phyloP scores from a whole-genome alignment of 371 early-diverging fungal genomes.

The Mortierella polycephala region DNA sequence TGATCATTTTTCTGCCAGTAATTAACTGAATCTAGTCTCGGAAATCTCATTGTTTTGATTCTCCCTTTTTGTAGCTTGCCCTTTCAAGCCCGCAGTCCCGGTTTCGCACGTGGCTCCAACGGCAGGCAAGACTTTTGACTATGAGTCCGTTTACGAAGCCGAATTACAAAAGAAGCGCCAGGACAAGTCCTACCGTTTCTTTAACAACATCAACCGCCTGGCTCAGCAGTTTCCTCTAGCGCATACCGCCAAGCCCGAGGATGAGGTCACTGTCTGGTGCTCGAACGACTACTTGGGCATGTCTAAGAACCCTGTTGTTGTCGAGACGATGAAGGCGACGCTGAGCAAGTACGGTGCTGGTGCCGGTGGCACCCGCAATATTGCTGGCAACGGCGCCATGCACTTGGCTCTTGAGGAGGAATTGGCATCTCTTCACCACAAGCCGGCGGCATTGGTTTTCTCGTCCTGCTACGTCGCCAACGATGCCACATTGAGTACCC shows the following conservation, averaged over 20 bases:
- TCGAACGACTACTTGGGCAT: slow-evolving; percentile 98
- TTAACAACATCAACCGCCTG: slow-evolving; percentile 98
- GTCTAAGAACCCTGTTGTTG: slow-evolving; percentile 87
- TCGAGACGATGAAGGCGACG: slow-evolving; percentile 92
- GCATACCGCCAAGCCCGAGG: slow-evolving; percentile 87
- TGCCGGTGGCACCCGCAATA: slow-evolving; percentile 99
- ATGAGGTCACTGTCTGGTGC: slow-evolving; percentile 98
- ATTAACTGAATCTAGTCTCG: too few relatives aligned
- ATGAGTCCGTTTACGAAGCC: slow-evolving; percentile 83
- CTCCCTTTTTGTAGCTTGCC: slow-evolving; percentile 42
- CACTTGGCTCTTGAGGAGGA: slow-evolving; percentile 94
- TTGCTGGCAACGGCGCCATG: slow-evolving; percentile 96
- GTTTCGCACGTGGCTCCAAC: slow-evolving; percentile 55
- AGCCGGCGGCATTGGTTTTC: slow-evolving; percentile 94
- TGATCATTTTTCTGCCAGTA: too few relatives aligned
- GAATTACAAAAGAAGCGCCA: slow-evolving; percentile 95
- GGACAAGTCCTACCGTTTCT: slow-evolving; percentile 97
- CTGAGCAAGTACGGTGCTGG: slow-evolving; percentile 97
- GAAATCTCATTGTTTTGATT: neutral
- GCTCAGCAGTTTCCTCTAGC: slow-evolving; percentile 93
- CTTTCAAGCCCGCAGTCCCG: slow-evolving; percentile 55
- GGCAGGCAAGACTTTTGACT: slow-evolving; percentile 80
- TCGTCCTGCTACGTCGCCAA: slow-evolving; percentile 99
- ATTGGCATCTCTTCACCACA: slow-evolving; percentile 92
- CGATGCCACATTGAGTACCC: slow-evolving; percentile 94